Conservation (phyloP, 2,329 filamentous ascomycete species). For the Dactylellina drechsleri region DNA sequence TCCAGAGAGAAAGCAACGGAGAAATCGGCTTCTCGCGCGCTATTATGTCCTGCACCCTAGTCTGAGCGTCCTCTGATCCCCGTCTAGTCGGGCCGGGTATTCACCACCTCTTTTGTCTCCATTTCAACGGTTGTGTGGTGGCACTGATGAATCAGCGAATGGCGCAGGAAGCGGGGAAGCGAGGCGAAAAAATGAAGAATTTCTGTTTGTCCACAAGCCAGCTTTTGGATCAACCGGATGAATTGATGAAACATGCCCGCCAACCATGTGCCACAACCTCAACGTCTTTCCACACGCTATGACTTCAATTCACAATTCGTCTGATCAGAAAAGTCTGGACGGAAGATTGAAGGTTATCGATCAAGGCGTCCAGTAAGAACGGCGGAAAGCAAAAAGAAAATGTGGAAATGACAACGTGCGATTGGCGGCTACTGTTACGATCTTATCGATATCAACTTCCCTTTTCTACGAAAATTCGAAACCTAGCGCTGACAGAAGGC, state of each 20-base stretch:
- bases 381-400: too few relatives aligned
- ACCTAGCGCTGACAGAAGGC: background rate
- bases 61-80: constrained; percentile 34
- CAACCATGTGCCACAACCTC: constrained; percentile 6
- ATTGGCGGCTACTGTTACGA: too few relatives aligned
- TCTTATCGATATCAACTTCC: constrained; percentile 34
- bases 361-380: too few relatives aligned
- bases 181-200: constrained; percentile 30
- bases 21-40: constrained; percentile 46
- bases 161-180: constrained; percentile 30
- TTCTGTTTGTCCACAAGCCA: too few relatives aligned
- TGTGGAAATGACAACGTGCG: too few relatives aligned
- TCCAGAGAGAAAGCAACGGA: constrained; percentile 22
- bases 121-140: constrained; percentile 1
- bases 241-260: constrained; percentile 41
- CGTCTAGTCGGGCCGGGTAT: constrained; percentile 44
- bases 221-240: constrained; percentile 23
- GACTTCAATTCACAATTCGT: too few relatives aligned
- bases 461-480: constrained; percentile 21
- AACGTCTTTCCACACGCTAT: background rate
- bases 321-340: too few relatives aligned
- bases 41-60: constrained; percentile 24
- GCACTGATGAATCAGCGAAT: constrained; percentile 1
- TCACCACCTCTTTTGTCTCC: constrained; percentile 6
- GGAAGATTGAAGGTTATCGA: too few relatives aligned